These are phyloP conservation scores for Camelina laxa DNA, from an alignment of 345 rosid species.

Conservation along the genomic window DNA sequence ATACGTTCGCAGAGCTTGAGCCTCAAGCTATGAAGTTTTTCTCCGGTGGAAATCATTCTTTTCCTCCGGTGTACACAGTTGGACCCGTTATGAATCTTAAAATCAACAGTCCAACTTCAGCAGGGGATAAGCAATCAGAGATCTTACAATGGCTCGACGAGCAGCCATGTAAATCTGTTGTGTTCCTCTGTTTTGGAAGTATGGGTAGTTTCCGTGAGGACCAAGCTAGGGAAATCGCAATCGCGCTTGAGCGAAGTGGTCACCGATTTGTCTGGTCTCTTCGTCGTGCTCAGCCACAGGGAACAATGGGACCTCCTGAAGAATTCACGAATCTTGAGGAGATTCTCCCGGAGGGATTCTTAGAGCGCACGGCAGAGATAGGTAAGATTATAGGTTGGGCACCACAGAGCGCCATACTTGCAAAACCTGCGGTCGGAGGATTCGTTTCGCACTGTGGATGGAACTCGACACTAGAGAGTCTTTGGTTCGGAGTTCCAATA, in stretches of 20 bases:
- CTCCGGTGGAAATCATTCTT: constrained; percentile 6
- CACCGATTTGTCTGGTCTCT: constrained; percentile 61
- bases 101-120: not conserved
- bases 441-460: constrained; percentile 44
- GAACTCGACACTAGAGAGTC: constrained; percentile 32
- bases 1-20: constrained; percentile 58
- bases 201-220: constrained; percentile 54
- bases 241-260: constrained; percentile 53
- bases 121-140: not conserved
- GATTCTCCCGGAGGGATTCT: constrained; percentile 50
- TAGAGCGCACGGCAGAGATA: constrained; percentile 38
- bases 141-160: constrained; percentile 61
- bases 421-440: constrained; percentile 49
- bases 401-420: constrained; percentile 50
- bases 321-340: constrained; percentile 29
- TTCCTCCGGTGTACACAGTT: constrained; percentile 50
- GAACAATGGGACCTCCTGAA: constrained; percentile 2
- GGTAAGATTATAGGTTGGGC: constrained; percentile 57
- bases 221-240: constrained; percentile 55
- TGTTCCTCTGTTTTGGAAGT: constrained; percentile 76
- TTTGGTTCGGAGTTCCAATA: constrained; percentile 42
- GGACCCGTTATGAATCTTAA: constrained; percentile 58
- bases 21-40: constrained; percentile 42
- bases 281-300: constrained; percentile 24
- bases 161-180: constrained; percentile 56